Evolutionary conservation across 495 filamentous ascomycete genomes (phyloP).

Genomic region (Aspergillus steynii): DNA sequence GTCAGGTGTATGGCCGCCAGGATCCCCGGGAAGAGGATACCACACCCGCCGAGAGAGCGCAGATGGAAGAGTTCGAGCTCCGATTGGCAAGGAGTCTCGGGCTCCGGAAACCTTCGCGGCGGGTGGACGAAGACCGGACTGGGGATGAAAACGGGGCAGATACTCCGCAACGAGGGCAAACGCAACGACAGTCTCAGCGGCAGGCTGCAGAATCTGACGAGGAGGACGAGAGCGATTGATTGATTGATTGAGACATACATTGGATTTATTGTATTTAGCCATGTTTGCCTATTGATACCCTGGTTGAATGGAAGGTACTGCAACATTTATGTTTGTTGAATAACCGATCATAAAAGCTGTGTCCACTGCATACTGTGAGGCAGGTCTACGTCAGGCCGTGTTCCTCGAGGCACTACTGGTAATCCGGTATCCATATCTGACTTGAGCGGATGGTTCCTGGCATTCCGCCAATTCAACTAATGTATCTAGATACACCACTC

Average conservation of each 20-base stretch:
- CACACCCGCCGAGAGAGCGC: slow-evolving; percentile 38
- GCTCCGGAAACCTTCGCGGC: slow-evolving; percentile 10
- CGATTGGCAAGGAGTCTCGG: slow-evolving; percentile 35
- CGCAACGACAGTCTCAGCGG: slow-evolving; percentile 11
- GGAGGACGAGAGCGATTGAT: slow-evolving; percentile 26
- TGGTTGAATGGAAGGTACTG: neutral
- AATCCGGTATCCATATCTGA: too few relatives aligned
- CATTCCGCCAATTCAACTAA: too few relatives aligned
- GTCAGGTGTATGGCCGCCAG: slow-evolving; percentile 54
- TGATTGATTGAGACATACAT: neutral
- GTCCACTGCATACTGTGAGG: neutral
- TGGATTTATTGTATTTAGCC: neutral
- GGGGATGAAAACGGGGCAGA: slow-evolving; percentile 18
- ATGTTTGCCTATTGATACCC: neutral
- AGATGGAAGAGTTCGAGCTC: slow-evolving; percentile 32
- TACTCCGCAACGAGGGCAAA: slow-evolving; percentile 6
- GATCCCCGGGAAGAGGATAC: slow-evolving; percentile 41
- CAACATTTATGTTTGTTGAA: neutral
- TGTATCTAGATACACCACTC: too few relatives aligned
- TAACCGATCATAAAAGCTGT: neutral
- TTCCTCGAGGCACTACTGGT: too few relatives aligned
- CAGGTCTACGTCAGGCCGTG: too few relatives aligned
- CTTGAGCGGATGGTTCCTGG: too few relatives aligned
- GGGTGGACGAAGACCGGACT: slow-evolving; percentile 18
- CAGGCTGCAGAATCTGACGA: slow-evolving; percentile 30